These are phyloP conservation scores for Citrullus mucosospermus DNA, from an alignment of 306 rosid species.

Conservation along the genomic window DNA sequence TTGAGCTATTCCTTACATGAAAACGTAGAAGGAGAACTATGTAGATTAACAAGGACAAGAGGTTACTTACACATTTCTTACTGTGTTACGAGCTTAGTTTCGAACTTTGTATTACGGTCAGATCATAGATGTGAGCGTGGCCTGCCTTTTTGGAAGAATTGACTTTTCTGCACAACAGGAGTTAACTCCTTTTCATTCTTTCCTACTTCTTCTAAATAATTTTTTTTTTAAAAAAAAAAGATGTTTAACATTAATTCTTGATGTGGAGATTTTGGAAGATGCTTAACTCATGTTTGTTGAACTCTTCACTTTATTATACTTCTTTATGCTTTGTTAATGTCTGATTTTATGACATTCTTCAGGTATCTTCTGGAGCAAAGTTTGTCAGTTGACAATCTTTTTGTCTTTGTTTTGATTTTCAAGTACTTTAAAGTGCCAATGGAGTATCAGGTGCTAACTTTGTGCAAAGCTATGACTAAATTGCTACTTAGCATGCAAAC, in stretches of 20 bases:
- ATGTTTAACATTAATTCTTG: background rate
- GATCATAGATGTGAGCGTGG: background rate
- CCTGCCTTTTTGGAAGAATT: background rate
- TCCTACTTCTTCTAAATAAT: background rate
- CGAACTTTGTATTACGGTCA: background rate
- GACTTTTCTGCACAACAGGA: background rate
- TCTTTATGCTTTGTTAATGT: background rate
- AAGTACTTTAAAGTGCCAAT: constrained; percentile 85
- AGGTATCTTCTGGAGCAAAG: constrained; percentile 95
- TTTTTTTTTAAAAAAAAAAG: too few species aligned
- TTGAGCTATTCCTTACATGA: background rate
- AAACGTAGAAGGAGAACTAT: background rate
- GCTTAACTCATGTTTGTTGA: background rate
- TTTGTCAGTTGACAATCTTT: constrained; percentile 87
- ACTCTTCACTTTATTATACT: background rate
- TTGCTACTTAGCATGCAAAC: background rate
- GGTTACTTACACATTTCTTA: background rate
- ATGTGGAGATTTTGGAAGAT: background rate
- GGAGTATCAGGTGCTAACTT: constrained; percentile 53
- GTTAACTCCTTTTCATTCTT: background rate
- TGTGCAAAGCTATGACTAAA: background rate
- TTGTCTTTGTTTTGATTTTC: constrained; percentile 82
- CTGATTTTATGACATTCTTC: constrained; percentile 8
- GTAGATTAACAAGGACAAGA: background rate
- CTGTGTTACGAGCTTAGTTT: background rate